These are phyloP conservation scores for Chrysochromulina parva DNA, from an alignment of 78 protist genomes.

Conservation along the genomic window DNA sequence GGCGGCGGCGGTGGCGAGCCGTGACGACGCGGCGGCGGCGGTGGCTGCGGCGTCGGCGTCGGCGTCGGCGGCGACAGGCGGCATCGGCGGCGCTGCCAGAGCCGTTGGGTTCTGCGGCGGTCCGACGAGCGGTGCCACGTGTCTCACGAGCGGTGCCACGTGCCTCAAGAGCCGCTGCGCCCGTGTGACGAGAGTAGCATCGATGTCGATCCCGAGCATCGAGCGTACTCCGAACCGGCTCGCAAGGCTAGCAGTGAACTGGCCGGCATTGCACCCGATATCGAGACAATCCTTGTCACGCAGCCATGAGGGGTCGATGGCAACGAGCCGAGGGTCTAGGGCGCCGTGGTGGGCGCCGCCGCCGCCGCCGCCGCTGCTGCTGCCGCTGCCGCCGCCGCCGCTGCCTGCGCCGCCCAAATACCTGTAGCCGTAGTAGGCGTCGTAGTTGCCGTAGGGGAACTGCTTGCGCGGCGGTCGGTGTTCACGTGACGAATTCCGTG, in stretches of 20 bases:
- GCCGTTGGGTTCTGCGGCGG: background rate
- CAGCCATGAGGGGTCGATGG: background rate
- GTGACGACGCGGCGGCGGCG: background rate
- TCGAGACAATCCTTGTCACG: background rate
- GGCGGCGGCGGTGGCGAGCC: too few relatives aligned
- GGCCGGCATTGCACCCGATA: background rate
- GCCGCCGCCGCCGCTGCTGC: background rate
- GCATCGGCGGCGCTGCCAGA: too few relatives aligned
- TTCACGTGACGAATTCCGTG: too few relatives aligned
- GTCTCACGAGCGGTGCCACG: background rate
- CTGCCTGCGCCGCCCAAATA: too few relatives aligned
- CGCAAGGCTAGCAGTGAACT: background rate
- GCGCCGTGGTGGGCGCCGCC: too few relatives aligned
- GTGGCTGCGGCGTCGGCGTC: background rate
- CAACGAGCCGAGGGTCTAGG: background rate
- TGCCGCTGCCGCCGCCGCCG: too few relatives aligned
- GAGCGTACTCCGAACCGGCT: background rate
- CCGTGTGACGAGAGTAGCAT: background rate
- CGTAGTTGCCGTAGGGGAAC: background rate
- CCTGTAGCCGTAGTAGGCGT: background rate
- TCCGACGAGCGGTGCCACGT: background rate
- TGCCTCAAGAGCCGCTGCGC: background rate
- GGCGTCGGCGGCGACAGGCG: background rate
- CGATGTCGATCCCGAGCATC: conserved; percentile 53
- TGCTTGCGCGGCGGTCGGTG: too few relatives aligned